A percentile compares a stretch with the other conserved stretches of the same genome.
phyloP scores from a whole-genome alignment of 495 filamentous ascomycete genomes.

The Podospora pseudopauciseta region DNA sequence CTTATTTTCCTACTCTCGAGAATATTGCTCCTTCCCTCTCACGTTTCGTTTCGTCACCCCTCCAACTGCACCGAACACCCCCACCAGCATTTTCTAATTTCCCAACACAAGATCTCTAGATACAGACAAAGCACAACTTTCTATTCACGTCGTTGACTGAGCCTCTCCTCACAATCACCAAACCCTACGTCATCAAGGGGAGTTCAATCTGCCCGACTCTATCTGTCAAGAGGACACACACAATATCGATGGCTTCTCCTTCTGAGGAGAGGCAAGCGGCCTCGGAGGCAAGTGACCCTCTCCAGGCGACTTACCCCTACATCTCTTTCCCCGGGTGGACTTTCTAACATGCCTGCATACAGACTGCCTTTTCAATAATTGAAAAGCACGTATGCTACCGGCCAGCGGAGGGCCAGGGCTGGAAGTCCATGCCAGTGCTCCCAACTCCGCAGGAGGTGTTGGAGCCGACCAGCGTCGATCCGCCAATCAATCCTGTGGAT shows the following conservation, averaged over 20 bases:
- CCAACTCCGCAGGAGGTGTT: conserved; percentile 40
- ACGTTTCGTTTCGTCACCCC: not conserved
- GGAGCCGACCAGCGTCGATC: conserved; percentile 33
- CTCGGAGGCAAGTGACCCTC: not conserved
- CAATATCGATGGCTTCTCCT: not conserved
- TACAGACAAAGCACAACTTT: not conserved
- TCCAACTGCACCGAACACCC: not conserved
- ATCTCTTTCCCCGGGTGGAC: not conserved
- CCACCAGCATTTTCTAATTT: not conserved
- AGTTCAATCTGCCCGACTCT: too few relatives aligned
- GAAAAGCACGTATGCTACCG: conserved; percentile 29
- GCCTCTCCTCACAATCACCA: too few relatives aligned
- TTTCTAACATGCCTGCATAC: not conserved
- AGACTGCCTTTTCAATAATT: conserved; percentile 31
- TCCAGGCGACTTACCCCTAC: not conserved
- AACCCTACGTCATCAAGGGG: too few relatives aligned
- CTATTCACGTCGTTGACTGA: too few relatives aligned
- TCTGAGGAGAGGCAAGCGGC: not conserved
- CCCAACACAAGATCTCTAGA: not conserved
- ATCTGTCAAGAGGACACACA: not conserved
- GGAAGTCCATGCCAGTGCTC: conserved; percentile 44
- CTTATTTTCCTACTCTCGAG: too few relatives aligned
- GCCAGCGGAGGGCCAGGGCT: conserved; percentile 27
- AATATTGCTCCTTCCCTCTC: not conserved
- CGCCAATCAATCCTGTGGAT: conserved; percentile 37